Evolutionary conservation across 805 yeast species (phyloP).

Genomic region (Naumovozyma baii): DNA sequence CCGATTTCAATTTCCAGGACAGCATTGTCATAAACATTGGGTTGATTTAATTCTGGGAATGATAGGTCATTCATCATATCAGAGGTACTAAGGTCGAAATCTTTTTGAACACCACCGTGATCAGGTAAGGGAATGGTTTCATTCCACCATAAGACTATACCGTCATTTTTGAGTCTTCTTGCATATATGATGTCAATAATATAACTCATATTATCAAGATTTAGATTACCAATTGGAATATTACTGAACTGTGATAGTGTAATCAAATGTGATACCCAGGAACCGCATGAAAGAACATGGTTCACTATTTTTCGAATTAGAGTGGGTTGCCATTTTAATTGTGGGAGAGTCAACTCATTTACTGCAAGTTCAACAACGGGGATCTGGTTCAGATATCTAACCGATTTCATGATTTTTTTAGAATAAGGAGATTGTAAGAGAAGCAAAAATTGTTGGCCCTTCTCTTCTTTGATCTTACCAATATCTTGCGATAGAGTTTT

Average conservation of each 20-base stretch:
- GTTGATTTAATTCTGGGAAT: conserved; percentile 62
- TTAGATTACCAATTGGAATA: conserved; percentile 79
- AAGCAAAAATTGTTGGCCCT: conserved; percentile 54
- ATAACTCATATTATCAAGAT: conserved; percentile 65
- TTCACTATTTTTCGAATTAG: conserved; percentile 56
- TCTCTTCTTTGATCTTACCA: conserved; percentile 50
- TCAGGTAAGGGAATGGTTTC: conserved; percentile 61
- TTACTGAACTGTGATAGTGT: conserved; percentile 61
- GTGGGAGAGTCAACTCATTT: conserved; percentile 53
- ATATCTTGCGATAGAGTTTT: conserved; percentile 48
- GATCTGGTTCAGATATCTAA: conserved; percentile 42
- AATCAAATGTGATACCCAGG: conserved; percentile 60
- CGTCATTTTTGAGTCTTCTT: conserved; percentile 52
- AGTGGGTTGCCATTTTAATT: conserved; percentile 72
- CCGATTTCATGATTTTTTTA: conserved; percentile 35
- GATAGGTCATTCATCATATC: conserved; percentile 44
- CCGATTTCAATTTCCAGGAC: conserved; percentile 68
- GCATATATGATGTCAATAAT: conserved; percentile 84
- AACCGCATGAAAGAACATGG: conserved; percentile 62
- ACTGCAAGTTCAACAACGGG: conserved; percentile 56
- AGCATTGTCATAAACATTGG: conserved; percentile 73
- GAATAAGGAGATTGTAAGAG: conserved; percentile 67
- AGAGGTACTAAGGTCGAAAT: conserved; percentile 36
- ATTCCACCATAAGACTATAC: conserved; percentile 91
- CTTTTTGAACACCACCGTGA: conserved; percentile 72